Percentiles rank a stretch among this genome's conserved stretches.
Conservation (phyloP, 169 alveolate genomes). For the Eimeria necatrix region DNA sequence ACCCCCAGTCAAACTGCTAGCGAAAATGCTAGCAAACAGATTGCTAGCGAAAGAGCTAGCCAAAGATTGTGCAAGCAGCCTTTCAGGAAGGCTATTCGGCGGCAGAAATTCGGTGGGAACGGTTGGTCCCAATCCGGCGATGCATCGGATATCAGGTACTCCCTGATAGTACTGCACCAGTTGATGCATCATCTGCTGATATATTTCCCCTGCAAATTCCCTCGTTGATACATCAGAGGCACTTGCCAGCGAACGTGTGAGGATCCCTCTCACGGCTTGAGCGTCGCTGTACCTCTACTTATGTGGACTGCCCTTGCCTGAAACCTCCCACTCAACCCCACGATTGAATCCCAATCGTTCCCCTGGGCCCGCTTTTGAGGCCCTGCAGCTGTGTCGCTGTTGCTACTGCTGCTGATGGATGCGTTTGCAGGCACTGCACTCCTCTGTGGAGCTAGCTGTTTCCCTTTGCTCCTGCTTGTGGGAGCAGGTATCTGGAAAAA, state of each 20-base stretch:
- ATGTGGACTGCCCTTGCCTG: constrained; percentile 28
- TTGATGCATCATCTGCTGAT: constrained; percentile 44
- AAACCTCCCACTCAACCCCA: constrained; percentile 61
- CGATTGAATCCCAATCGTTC: constrained; percentile 6
- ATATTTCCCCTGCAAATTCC: constrained; percentile 45
- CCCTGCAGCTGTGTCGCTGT: constrained; percentile 49
- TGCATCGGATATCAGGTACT: constrained; percentile 47
- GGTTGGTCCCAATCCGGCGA: constrained; percentile 53
- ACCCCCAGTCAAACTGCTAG: constrained; percentile 33
- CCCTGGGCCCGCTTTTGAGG: constrained; percentile 38
- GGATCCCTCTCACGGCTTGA: constrained; percentile 10
- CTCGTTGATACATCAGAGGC: constrained; percentile 51
- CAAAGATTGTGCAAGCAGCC: constrained; percentile 59
- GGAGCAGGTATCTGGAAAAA: constrained; percentile 1
- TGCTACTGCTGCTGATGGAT: not conserved
- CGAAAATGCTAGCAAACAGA: not conserved
- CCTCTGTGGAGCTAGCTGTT: not conserved
- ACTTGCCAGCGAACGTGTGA: constrained; percentile 22
- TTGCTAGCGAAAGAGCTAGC: constrained; percentile 54
- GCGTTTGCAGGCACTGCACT: constrained; percentile 34
- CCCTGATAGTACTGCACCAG: constrained; percentile 59
- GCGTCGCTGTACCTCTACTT: constrained; percentile 46
- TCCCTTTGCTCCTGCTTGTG: constrained; percentile 1
- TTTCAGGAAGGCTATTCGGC: constrained; percentile 49
- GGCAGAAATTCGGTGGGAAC: constrained; percentile 67